Percentiles rank a stretch among this genome's conserved stretches.
Conservation (phyloP, 805 yeast species). For the Pichia kluyveri region DNA sequence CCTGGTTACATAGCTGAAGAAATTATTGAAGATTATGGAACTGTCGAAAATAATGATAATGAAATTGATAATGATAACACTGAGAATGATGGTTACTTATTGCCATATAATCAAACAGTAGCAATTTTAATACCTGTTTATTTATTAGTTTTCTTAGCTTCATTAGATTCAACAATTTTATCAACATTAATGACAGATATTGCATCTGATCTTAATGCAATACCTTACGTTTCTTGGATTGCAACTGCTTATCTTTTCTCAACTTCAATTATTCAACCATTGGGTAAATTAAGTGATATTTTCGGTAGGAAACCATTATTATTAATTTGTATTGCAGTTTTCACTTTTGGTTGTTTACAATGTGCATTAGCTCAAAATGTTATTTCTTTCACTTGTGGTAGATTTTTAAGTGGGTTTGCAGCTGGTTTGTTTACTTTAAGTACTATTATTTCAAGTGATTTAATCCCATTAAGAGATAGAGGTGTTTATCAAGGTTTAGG, state of each 20-base stretch:
- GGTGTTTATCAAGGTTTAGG: slow-evolving; percentile 84
- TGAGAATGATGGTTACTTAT: slow-evolving; percentile 15
- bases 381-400: slow-evolving; percentile 38
- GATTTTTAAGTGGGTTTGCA: slow-evolving; percentile 79
- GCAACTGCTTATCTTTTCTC: slow-evolving; percentile 64
- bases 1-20: slow-evolving; percentile 24
- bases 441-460: slow-evolving; percentile 71
- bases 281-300: slow-evolving; percentile 64
- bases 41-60: not conserved
- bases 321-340: slow-evolving; percentile 43
- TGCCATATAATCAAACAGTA: slow-evolving; percentile 21
- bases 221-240: slow-evolving; percentile 61
- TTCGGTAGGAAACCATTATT: slow-evolving; percentile 54
- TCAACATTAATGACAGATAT: slow-evolving; percentile 57
- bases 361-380: slow-evolving; percentile 46
- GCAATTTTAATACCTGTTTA: slow-evolving; percentile 35
- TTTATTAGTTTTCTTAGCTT: slow-evolving; percentile 46
- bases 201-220: slow-evolving; percentile 59
- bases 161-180: slow-evolving; percentile 61
- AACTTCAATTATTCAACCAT: slow-evolving; percentile 65
- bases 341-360: slow-evolving; percentile 47
- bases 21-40: slow-evolving; percentile 14
- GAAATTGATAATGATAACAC: not conserved
- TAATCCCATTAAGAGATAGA: slow-evolving; percentile 71
- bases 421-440: slow-evolving; percentile 80